These are phyloP conservation scores for Bacterosira constricta DNA, from an alignment of 108 stramenopile genomes.

Conservation along the genomic window DNA sequence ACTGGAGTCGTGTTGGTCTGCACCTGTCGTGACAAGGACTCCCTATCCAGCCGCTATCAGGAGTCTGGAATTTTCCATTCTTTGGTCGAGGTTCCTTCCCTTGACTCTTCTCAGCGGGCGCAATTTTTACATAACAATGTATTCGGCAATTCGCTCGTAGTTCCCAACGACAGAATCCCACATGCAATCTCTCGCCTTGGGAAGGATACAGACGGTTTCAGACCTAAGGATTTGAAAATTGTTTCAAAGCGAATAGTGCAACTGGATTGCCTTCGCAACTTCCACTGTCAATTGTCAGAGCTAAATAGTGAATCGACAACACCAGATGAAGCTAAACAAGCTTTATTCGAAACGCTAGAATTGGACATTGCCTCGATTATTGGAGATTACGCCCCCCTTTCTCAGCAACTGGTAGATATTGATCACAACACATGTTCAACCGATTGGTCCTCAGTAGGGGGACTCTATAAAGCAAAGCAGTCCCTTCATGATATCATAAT, in stretches of 20 bases:
- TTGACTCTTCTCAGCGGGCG: conserved; percentile 28
- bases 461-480: conserved; percentile 71
- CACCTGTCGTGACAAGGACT: conserved; percentile 41
- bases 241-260: conserved; percentile 47
- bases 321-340: not conserved
- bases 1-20: conserved; percentile 31
- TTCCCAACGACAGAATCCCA: conserved; percentile 1
- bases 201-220: conserved; percentile 57
- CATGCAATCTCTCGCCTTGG: conserved; percentile 35
- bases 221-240: conserved; percentile 62
- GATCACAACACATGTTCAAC: conserved; percentile 12
- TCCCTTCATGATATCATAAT: conserved; percentile 60
- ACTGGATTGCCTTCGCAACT: conserved; percentile 25
- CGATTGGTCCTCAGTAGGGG: conserved; percentile 75
- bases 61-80: conserved; percentile 38
- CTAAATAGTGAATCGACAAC: not conserved
- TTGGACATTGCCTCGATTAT: conserved; percentile 37
- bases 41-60: conserved; percentile 30
- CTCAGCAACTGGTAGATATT: conserved; percentile 44
- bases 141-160: not conserved
- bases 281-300: conserved; percentile 15
- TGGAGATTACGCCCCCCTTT: conserved; percentile 37
- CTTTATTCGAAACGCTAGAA: conserved; percentile 16
- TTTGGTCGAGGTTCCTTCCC: conserved; percentile 38
- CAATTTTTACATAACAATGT: conserved; percentile 18